Base-by-base conservation (phyloP, 495 filamentous ascomycete species). In the Neurospora africana region DNA sequence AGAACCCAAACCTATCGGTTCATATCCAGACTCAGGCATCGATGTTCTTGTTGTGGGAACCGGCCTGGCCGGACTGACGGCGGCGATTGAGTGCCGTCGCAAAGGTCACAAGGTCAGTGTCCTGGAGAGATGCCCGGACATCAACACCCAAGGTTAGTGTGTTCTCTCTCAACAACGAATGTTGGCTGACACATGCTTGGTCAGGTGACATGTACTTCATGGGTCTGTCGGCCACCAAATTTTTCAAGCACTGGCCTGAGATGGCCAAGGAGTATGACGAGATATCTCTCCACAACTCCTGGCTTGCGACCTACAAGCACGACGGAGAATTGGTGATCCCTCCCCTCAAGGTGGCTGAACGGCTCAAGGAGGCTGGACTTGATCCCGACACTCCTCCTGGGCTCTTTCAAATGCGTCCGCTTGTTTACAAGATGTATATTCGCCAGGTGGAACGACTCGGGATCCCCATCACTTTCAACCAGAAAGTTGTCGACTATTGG, bases 71-170 rank as follows among this genome's bases (percentile, higher is more conserved):
- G 90, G 89, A 11, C 81, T 91, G 27, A 88, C 87, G 0, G 87
- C 87, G 4, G 84, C 87, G n/a, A 85, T 91, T 36, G 90, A 91
- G 81, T 89, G 87, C 72, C 77, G 83, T 68, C 84, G 88, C 30
- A 89, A 91, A 79, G 89, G 89, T 4, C 89, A 91, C 72, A 85
- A 82, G 61, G 89, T 90, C 39, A 76, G 80, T 40, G 78, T 90
- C 33, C 75, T 89, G n/a, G 88, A 90, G 77, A 81, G 84, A 44
- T 81, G 84, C 71, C 71, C 75, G 47, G 76, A 81, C 33, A 81
- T 83, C 70, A 83, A 81, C 70, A 82, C 82, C 4, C 53, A 65
- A 65, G 53, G 79, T 78, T 21, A 81, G 80, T 83, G 58, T 61
- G 68, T 72, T 65, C 58, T 72, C 69, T 30, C 17, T 27, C n/a